Evolutionary conservation across 441 rosid genomes (phyloP), one percentile per base, ranked within the genome.

Genomic region (Mallotus japonicus): DNA sequence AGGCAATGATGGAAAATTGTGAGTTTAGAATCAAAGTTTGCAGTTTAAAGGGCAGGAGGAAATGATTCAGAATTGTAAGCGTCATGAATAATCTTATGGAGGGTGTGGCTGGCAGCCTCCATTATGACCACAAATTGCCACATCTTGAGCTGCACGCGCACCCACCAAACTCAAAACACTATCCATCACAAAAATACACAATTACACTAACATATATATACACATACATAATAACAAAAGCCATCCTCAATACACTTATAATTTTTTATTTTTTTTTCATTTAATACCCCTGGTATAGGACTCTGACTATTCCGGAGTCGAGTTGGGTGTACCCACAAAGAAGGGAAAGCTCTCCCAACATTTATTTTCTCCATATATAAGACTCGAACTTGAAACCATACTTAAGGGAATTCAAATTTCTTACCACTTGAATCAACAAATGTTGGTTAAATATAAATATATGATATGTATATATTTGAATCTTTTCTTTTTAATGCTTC

Each of bases 81-180:
- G 74, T 78, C 74, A 75, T 65, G 77, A 77, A 79, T 73, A 79
- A 79, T 78, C 65, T 72, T 74, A 58, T 56, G 80, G 82, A 74
- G 76, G 78, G 56, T 53, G 67, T 76, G 73, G 83, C 70, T 81
- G 83, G 84, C 81, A 83, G 79, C 83, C 72, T 60, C 85, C 76
- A 90, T 75, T 76, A 85, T 87, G 85, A 86, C 87, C 89, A 83
- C 88, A 83, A 50, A 75, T 84, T 59, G 80, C 87, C 87, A 79
- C 87, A 61, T 76, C 81, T 76, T 74, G 69, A 49, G 76, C 82
- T 77, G 93, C 95, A 89, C 85, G 89, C 95, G 95, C 92, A 89
- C 72, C 90, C 89, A 88, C 90, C 88, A 79, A 88, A 84, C 88
- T 75, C 83, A 60, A 42, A 20, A 71, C 74, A 74, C 80, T 67